Percentiles rank a stretch among this genome's conserved stretches.
Evolutionary conservation across 441 rosid genomes (phyloP).

Genomic region (Adansonia madagascariensis): DNA sequence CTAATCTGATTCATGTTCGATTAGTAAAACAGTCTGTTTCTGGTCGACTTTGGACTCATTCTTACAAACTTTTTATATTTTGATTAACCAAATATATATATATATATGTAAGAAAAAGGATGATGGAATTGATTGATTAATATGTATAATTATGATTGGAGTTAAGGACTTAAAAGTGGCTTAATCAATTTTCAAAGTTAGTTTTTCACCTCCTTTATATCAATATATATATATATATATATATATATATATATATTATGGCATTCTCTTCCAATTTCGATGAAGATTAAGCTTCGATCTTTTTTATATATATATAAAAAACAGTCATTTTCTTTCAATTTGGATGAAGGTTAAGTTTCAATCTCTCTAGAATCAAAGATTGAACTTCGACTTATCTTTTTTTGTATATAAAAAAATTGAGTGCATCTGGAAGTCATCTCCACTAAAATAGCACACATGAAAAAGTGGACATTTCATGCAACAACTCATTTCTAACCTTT

Average conservation of each 20-base stretch:
- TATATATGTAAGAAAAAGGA: neutral
- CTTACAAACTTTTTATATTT: neutral
- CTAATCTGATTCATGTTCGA: neutral
- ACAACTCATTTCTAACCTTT: slow-evolving; percentile 30
- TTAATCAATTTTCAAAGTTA: neutral
- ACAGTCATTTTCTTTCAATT: too few relatives aligned
- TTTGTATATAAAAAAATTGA: too few relatives aligned
- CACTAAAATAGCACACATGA: slow-evolving; percentile 26
- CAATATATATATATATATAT: too few relatives aligned
- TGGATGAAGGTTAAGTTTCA: too few relatives aligned
- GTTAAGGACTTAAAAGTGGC: neutral
- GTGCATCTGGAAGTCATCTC: neutral
- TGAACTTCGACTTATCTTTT: too few relatives aligned
- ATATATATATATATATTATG: too few relatives aligned
- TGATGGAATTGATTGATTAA: slow-evolving; percentile 16
- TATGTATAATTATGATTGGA: neutral
- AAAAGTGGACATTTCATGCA: slow-evolving; percentile 28
- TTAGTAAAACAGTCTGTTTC: slow-evolving; percentile 5
- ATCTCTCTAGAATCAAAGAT: too few relatives aligned
- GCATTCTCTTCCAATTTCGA: too few relatives aligned
- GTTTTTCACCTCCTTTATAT: too few relatives aligned
- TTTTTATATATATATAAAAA: too few relatives aligned
- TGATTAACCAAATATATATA: neutral
- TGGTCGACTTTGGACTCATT: neutral
- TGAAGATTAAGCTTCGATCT: too few relatives aligned